Conservation (phyloP, 2,329 filamentous ascomycete species). For the Kalaharituber pfeilii region DNA sequence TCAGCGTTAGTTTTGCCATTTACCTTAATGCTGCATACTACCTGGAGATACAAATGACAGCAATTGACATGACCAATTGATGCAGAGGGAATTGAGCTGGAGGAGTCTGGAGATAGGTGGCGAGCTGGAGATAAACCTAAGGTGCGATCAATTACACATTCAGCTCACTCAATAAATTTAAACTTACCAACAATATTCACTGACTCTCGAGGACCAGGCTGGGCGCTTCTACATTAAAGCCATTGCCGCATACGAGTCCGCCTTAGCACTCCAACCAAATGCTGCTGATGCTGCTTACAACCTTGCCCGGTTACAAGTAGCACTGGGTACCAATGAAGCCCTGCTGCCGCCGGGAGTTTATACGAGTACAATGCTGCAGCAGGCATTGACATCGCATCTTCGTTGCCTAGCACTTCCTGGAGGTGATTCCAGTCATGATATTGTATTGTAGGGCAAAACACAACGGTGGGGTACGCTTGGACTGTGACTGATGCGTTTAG, state of each 20-base stretch:
- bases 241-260: slow-evolving; percentile 17
- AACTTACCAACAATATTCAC: slow-evolving; percentile 1
- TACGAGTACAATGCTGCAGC: neutral
- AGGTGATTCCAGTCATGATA: neutral
- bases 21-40: neutral
- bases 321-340: neutral
- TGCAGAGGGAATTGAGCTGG: slow-evolving; percentile 19
- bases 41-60: too few species aligned
- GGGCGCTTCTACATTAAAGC: slow-evolving; percentile 21
- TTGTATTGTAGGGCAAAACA: neutral
- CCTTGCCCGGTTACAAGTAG: slow-evolving; percentile 4
- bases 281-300: slow-evolving; percentile 22
- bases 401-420: neutral
- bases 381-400: neutral
- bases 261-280: slow-evolving; percentile 12
- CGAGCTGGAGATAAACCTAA: slow-evolving; percentile 20
- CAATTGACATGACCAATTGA: neutral
- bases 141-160: slow-evolving; percentile 5
- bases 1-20: slow-evolving; percentile 5
- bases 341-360: neutral
- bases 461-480: neutral
- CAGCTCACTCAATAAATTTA: neutral
- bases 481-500: neutral
- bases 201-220: too few species aligned
- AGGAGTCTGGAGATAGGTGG: slow-evolving; percentile 23